These are phyloP conservation scores for Candida boidinii DNA, from an alignment of 805 yeast species.

Conservation along the genomic window DNA sequence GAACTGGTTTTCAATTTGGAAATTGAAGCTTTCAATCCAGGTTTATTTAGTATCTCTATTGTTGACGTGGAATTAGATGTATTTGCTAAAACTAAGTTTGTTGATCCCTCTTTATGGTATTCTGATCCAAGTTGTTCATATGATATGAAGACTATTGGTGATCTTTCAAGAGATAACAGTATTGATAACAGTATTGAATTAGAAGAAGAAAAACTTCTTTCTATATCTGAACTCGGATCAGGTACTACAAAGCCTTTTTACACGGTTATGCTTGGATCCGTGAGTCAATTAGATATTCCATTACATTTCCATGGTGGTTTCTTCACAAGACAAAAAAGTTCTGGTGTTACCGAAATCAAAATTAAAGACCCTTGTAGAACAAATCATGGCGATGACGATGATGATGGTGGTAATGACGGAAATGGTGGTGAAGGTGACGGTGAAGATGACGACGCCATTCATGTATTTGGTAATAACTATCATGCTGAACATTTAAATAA, in stretches of 20 bases:
- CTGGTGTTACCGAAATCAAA: slow-evolving; percentile 63
- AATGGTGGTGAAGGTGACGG: slow-evolving; percentile 3
- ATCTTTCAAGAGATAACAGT: background rate
- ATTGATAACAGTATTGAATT: no score
- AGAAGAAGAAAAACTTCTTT: no score
- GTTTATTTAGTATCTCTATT: slow-evolving; percentile 61
- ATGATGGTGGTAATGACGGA: slow-evolving; percentile 11
- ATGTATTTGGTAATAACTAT: background rate
- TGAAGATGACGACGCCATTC: background rate
- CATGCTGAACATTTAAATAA: background rate
- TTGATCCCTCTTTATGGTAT: no score
- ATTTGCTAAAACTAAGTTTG: slow-evolving; percentile 64
- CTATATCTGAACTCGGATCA: no score
- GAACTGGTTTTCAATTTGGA: slow-evolving; percentile 75
- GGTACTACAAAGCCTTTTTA: no score
- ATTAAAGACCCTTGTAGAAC: slow-evolving; percentile 60
- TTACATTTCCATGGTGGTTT: slow-evolving; percentile 71
- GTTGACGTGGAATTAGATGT: slow-evolving; percentile 69
- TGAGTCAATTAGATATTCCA: slow-evolving; percentile 60
- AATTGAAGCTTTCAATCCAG: slow-evolving; percentile 81
- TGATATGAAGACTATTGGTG: background rate
- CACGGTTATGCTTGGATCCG: slow-evolving; percentile 71
- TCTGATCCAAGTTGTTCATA: slow-evolving; percentile 7
- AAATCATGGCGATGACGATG: slow-evolving; percentile 8
- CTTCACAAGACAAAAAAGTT: slow-evolving; percentile 48